Evolutionary conservation across 1,139 yeast genomes (phyloP).

Genomic region (Hemisphaericaspora lyxosophila): DNA sequence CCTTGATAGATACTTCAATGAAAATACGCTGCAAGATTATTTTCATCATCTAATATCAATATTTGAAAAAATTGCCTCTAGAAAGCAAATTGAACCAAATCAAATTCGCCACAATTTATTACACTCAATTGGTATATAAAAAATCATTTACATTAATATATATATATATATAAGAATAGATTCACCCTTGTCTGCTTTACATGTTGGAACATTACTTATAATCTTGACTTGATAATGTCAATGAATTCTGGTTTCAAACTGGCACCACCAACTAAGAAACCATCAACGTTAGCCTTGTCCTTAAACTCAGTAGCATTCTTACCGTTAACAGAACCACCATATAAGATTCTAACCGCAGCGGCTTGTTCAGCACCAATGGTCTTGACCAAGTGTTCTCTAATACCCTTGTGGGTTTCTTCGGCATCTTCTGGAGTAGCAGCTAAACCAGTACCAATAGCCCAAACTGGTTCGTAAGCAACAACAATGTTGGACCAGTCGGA

Average conservation of each 20-base stretch:
- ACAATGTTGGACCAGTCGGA: slow-evolving; percentile 92
- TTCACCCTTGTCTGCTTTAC: not conserved
- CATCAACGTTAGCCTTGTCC: slow-evolving; percentile 93
- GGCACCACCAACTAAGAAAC: slow-evolving; percentile 99
- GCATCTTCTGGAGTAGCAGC: slow-evolving; percentile 99
- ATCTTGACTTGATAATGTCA: slow-evolving; percentile 91
- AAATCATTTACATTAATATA: not conserved
- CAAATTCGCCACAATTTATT: slow-evolving; percentile 14
- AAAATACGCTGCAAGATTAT: slow-evolving; percentile 11
- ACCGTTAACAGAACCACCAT: slow-evolving; percentile 99
- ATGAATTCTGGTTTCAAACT: slow-evolving; percentile 97
- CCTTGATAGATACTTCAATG: slow-evolving; percentile 26
- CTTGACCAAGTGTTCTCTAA: slow-evolving; percentile 78
- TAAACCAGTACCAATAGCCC: slow-evolving; percentile 99
- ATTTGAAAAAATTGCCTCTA: slow-evolving; percentile 13
- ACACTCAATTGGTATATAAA: slow-evolving; percentile 9
- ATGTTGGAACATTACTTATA: slow-evolving; percentile 33
- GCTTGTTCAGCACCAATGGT: slow-evolving; percentile 81
- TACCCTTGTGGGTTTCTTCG: slow-evolving; percentile 86
- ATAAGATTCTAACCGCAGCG: slow-evolving; percentile 79
- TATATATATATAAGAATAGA: not conserved
- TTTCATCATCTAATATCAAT: slow-evolving; percentile 13
- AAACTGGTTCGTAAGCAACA: slow-evolving; percentile 98
- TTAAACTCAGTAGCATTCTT: slow-evolving; percentile 88
- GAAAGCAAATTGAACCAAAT: slow-evolving; percentile 5